Base-by-base conservation (phyloP, 352 stramenopile genomes). In the Globisporangium camurandrum region DNA sequence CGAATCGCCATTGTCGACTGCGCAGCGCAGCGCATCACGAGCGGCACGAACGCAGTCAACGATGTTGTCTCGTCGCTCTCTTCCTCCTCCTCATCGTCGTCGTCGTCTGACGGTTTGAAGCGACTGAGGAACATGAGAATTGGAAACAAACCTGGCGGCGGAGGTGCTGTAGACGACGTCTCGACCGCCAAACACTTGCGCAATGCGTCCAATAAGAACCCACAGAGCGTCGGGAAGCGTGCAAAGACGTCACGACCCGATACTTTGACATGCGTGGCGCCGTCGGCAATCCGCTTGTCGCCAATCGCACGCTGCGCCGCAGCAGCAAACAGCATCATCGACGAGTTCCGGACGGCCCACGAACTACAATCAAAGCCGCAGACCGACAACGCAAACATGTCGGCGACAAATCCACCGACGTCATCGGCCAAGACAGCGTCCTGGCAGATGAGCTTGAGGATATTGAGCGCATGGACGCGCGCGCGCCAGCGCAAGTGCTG, bases 251-350 rank as follows among this genome's bases (percentile, higher is more conserved):
- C 77, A 17, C 65, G 57, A 38, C 75, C 81, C 14, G 78, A 55
- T n/a, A 93, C 69, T 38, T 83, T 78, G 51, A 75, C 56, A n/a
- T 57, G 49, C 7, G 67, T 79, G 24, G 71, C 70, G 22, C 78
- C 78, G 45, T 93, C 84, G 11, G 81, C 81, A 51, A 92, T 81
- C 27, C 84, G 77, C 51, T 94, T 92, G 53, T 93, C 81, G 41
- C 79, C 81, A 38, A 94, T 74, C 20, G 75, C 81, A 41, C 84
- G 75, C 55, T 92, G 81, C 1, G 78, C 86, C 2, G 77, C 69
- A 0, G 85, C 85, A 2, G 83, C 75, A 43, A 95, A 95, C 37
- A 96, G 74, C 87, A 96, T 96, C 85, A 95, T 96, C 1, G 83
- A 76, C 33, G 84, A 95, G 66, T 96, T 96, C 24, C 87, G 82